Conservation (phyloP, 1,284 basidiomycete species). For the Gymnopus androsaceus region DNA sequence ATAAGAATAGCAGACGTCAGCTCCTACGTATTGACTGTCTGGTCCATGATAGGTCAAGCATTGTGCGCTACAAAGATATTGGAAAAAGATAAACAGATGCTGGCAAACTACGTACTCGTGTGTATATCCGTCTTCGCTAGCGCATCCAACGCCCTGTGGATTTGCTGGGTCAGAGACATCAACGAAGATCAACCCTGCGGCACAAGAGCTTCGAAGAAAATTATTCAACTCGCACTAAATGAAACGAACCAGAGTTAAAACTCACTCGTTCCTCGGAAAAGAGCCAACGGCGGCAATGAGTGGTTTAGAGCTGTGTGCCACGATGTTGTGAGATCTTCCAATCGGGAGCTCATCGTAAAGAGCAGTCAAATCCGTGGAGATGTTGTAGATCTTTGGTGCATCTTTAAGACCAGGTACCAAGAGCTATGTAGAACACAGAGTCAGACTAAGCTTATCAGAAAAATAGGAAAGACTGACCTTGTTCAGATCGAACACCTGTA, state of each 20-base stretch:
- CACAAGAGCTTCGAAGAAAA: not conserved
- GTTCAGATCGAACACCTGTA: constrained; percentile 25
- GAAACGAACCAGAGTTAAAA: not conserved
- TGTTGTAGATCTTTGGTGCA: constrained; percentile 4
- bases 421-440: not conserved
- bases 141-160: constrained; percentile 26
- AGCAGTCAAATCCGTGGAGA: not conserved
- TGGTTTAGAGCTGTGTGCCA: constrained; percentile 18
- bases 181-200: constrained; percentile 26
- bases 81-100: not conserved
- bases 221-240: not conserved
- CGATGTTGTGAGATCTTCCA: constrained; percentile 25
- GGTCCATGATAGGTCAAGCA: constrained; percentile 27
- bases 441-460: not conserved
- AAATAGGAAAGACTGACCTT: constrained; percentile 14
- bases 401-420: constrained; percentile 6
- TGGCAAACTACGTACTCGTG: constrained; percentile 30
- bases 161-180: constrained; percentile 29
- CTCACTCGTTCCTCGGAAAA: constrained; percentile 13
- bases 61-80: constrained; percentile 17
- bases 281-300: constrained; percentile 22
- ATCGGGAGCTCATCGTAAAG: constrained; percentile 17
- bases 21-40: constrained; percentile 22
- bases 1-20: constrained; percentile 28
- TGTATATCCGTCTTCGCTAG: constrained; percentile 31